A percentile compares a stretch with the other conserved stretches of the same genome.
phyloP scores from a whole-genome alignment of 2,329 filamentous ascomycete genomes.

The Cladophialophora bantiana region DNA sequence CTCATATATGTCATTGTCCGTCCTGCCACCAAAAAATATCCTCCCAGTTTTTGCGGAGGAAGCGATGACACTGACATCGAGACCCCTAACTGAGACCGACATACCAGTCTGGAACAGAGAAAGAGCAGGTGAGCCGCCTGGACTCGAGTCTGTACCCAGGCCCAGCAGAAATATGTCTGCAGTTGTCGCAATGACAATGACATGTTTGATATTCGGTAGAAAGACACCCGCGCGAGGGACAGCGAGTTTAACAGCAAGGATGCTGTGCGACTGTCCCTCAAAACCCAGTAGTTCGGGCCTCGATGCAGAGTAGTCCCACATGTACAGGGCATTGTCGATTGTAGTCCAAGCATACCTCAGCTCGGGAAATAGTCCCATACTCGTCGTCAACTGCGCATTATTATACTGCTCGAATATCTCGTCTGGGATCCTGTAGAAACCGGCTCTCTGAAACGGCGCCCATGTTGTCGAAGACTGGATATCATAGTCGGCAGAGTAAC shows the following conservation, averaged over 20 bases:
- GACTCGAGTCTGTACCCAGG: conserved; percentile 66
- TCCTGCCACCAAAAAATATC: conserved; percentile 87
- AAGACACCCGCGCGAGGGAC: conserved; percentile 88
- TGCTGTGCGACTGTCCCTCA: conserved; percentile 85
- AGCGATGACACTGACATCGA: conserved; percentile 78
- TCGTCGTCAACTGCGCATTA: conserved; percentile 81
- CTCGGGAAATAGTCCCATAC: conserved; percentile 93
- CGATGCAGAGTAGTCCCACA: conserved; percentile 97
- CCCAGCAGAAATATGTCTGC: conserved; percentile 87
- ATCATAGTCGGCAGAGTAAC: conserved; percentile 91
- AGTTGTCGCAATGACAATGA: conserved; percentile 87
- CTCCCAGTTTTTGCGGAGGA: conserved; percentile 80
- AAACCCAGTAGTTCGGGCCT: conserved; percentile 90
- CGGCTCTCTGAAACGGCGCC: conserved; percentile 87
- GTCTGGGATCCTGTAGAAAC: conserved; percentile 89
- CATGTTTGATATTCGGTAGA: conserved; percentile 80
- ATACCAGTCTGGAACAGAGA: conserved; percentile 89
- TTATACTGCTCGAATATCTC: conserved; percentile 93
- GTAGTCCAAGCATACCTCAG: conserved; percentile 94
- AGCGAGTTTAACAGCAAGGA: conserved; percentile 88
- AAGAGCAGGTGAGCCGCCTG: conserved; percentile 70
- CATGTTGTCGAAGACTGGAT: conserved; percentile 72
- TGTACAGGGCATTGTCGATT: conserved; percentile 93
- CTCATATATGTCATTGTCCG: conserved; percentile 88
- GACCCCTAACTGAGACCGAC: conserved; percentile 75